Base-by-base conservation (phyloP, 208 protist genomes). In the Vickermania spadyakhi region DNA sequence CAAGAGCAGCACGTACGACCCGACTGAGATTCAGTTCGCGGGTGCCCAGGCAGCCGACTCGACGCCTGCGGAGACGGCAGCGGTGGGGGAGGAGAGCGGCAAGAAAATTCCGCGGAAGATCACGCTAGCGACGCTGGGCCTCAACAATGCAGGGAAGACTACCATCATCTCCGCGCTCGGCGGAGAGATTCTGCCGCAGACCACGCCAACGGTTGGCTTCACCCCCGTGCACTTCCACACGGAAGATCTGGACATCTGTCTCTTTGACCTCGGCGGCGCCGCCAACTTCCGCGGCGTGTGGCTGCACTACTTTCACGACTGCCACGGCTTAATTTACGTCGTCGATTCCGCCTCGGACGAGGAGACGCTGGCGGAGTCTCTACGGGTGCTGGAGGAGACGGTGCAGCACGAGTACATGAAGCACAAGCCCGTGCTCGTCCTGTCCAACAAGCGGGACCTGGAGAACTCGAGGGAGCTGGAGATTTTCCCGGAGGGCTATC, bases 371-470 rank as follows among this genome's bases (percentile, higher is more conserved):
- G 30, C 61, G 51, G 83, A 91, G 66, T 81, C 86, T 49, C 72
- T 92, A 30, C 54, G 79, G 50, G 75, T 77, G 23, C 70, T 97
- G 52, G 59, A 70, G 25, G 62, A 84, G 23, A 73, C 98, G 5
- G 70, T 99, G 22, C 62, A 79, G 52, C 88, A 98, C 68, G 81
- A 89, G 69, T 89, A 97, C 54, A 73, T 99, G 1, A 74, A 85
- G 25, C 97, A 97, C 21, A 98, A 99, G 50, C 97, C 98, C n/a
- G 60, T 99, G 26, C 78, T 99, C 1, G 80, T 99, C 29, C 94
- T 99, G 30, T 97, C 97, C 22, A 99, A 99, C 81, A 99, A 99
- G 85, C 98, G 99, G 75, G 99, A 99, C 74, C 66, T 99, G 22
- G 62, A 74, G 14, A 84, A 79, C 3, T 74, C 91, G 18, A 68